Percentiles rank a stretch among this genome's conserved stretches.
phyloP scores from a whole-genome alignment of 768 basidiomycete species.

The Rhodotorula graminis region DNA sequence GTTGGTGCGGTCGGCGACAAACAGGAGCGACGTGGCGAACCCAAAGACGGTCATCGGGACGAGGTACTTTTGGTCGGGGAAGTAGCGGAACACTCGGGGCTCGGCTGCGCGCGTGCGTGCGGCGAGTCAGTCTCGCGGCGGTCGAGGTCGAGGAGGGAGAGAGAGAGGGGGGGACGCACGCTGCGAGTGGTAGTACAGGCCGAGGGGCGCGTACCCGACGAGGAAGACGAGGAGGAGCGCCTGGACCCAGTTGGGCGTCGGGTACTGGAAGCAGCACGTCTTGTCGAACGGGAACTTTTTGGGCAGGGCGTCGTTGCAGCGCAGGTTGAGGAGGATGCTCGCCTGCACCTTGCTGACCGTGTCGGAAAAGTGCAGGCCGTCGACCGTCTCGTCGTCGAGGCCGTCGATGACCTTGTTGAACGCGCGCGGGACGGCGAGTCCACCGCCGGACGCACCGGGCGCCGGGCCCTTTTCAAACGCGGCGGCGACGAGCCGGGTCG shows the following conservation, averaged over 20 bases:
- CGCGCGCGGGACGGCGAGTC: slow-evolving; percentile 63
- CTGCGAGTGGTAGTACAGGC: slow-evolving; percentile 47
- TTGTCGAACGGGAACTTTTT: slow-evolving; percentile 60
- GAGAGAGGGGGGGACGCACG: slow-evolving; percentile 40
- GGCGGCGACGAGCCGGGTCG: slow-evolving; percentile 53
- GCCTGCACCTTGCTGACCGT: slow-evolving; percentile 64
- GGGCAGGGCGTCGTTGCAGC: slow-evolving; percentile 68
- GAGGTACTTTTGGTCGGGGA: slow-evolving; percentile 49
- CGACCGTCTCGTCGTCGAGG: slow-evolving; percentile 62
- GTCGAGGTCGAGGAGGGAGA: not conserved
- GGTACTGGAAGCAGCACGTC: slow-evolving; percentile 76
- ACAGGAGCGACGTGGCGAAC: slow-evolving; percentile 62
- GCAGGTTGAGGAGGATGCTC: slow-evolving; percentile 69
- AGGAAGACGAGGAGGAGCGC: slow-evolving; percentile 54
- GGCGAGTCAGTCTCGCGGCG: no score
- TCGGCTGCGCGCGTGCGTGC: slow-evolving; percentile 33
- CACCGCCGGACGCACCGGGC: slow-evolving; percentile 40
- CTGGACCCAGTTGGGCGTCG: slow-evolving; percentile 60
- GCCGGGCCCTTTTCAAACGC: slow-evolving; percentile 5
- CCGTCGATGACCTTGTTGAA: slow-evolving; percentile 65
- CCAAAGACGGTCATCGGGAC: slow-evolving; percentile 62
- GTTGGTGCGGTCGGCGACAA: slow-evolving; percentile 74
- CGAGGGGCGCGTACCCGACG: slow-evolving; percentile 56
- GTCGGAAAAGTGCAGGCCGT: slow-evolving; percentile 76
- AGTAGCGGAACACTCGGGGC: slow-evolving; percentile 35